Base-by-base conservation (phyloP, 495 filamentous ascomycete genomes). In the Staphylotrichum tortipilum region DNA sequence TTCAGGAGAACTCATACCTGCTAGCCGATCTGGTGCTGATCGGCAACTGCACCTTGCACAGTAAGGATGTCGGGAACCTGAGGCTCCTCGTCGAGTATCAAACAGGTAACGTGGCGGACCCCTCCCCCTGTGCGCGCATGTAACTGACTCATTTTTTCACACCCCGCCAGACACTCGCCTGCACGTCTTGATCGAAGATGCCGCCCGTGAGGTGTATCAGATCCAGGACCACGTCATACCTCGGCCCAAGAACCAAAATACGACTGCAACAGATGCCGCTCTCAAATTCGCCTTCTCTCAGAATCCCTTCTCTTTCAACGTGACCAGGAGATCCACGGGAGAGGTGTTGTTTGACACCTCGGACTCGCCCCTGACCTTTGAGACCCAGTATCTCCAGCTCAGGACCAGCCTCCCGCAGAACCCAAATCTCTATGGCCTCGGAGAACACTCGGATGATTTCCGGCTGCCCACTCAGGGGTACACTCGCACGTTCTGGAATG, bases 311-410 rank as follows among this genome's bases (percentile, higher is more conserved):
- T 79, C 78, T n/a, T 94, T 94, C 67, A 74, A 72, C 3, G 78
- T 95, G 5, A 69, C 72, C 1, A 78, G 85, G 18, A 68, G 66
- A 38, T 72, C 60, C 56, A 77, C 68, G 19, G 74, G 78, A 2
- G 85, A 94, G 55, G 77, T 84, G 17, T 72, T 95, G 2, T 94
- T 95, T 58, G 80, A 91, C 57, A 88, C 86, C 3, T 80, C 82
- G 3, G 80, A 73, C 0, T 77, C 78, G 3, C 68, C 72, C n/a
- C 70, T 94, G 18, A 67, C 94, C 37, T 95, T 91, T 57, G 82
- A 95, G 62, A 73, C 73, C 4, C 86, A 91, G 61, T 92, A 86
- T 57, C 61, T 91, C 31, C 76, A 81, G 1, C 65, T 94, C 12
- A 75, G 82, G 21, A 90, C 88, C 4, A 70, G 66, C 53, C 71